A percentile compares a stretch with the other conserved stretches of the same genome.
Evolutionary conservation across 768 basidiomycete species (phyloP).

Genomic region (Russula emetica): DNA sequence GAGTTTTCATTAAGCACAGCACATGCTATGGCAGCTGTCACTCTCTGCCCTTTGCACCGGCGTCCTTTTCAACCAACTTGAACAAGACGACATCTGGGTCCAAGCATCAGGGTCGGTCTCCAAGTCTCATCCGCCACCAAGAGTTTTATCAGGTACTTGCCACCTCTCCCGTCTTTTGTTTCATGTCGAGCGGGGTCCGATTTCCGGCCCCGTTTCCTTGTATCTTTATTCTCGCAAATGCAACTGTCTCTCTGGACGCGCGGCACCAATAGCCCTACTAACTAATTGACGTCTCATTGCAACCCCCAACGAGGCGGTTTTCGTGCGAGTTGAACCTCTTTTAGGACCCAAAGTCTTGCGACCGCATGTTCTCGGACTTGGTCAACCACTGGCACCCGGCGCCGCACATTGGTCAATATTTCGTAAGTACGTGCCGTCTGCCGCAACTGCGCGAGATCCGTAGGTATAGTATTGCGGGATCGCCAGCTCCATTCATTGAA

Average conservation of each 20-base stretch:
- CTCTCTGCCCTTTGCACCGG: not conserved
- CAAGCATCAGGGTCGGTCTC: not conserved
- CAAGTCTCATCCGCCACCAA: too few species aligned
- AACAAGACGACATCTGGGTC: not conserved
- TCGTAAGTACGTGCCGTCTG: not conserved
- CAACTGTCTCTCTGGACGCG: not conserved
- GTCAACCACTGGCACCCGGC: not conserved
- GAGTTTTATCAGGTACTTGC: too few species aligned
- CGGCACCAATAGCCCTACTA: not conserved
- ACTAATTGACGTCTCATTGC: not conserved
- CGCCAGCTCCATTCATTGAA: not conserved
- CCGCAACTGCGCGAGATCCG: not conserved
- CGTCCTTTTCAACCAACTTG: not conserved
- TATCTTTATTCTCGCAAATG: not conserved
- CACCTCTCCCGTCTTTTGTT: not conserved
- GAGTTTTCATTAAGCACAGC: too few species aligned
- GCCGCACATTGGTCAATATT: not conserved
- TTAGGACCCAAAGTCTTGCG: not conserved
- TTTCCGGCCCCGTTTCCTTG: constrained; percentile 7
- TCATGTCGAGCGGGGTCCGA: not conserved
- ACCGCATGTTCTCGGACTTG: not conserved
- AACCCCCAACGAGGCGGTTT: not conserved
- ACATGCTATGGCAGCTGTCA: not conserved
- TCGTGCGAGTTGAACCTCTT: not conserved
- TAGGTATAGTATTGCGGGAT: not conserved